Conservation (phyloP, 1,139 yeast genomes). For the Meyerozyma athensensis region DNA sequence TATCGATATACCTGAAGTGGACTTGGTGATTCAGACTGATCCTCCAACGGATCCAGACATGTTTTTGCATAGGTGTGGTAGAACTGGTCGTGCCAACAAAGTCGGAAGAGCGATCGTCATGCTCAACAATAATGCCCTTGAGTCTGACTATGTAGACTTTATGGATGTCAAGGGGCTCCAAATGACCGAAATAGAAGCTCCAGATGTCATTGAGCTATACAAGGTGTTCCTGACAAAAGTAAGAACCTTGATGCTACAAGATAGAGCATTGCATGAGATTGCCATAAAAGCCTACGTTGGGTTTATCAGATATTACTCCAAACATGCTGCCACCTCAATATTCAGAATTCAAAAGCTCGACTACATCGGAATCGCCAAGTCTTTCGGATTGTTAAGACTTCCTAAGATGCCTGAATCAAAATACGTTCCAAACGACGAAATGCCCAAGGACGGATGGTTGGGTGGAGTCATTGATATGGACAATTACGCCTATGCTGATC, state of each 20-base stretch:
- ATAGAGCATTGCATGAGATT: conserved; percentile 74
- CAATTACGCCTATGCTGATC: conserved; percentile 58
- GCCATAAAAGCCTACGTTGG: conserved; percentile 82
- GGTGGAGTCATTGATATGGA: conserved; percentile 61
- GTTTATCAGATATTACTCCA: conserved; percentile 75
- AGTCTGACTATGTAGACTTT: conserved; percentile 77
- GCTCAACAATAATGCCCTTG: conserved; percentile 55
- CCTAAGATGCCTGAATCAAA: conserved; percentile 94
- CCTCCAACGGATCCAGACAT: conserved; percentile 78
- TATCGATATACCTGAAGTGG: conserved; percentile 88
- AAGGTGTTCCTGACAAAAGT: conserved; percentile 26
- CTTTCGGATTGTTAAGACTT: conserved; percentile 76
- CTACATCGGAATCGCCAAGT: conserved; percentile 63
- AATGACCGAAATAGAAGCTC: conserved; percentile 37
- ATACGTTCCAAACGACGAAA: conserved; percentile 39
- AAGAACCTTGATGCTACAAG: conserved; percentile 60
- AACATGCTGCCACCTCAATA: conserved; percentile 87
- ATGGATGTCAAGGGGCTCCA: conserved; percentile 68
- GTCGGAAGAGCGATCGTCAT: conserved; percentile 75
- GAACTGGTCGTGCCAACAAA: conserved; percentile 54
- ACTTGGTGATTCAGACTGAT: conserved; percentile 78
- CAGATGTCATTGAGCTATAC: conserved; percentile 19
- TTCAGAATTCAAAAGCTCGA: conserved; percentile 73
- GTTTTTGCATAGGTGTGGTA: conserved; percentile 15
- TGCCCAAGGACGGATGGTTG: conserved; percentile 72